A percentile compares a stretch with the other conserved stretches of the same genome.
These are phyloP conservation scores for Nannochloris sp. DNA, from an alignment of 139 green algal species.

Conservation along the genomic window DNA sequence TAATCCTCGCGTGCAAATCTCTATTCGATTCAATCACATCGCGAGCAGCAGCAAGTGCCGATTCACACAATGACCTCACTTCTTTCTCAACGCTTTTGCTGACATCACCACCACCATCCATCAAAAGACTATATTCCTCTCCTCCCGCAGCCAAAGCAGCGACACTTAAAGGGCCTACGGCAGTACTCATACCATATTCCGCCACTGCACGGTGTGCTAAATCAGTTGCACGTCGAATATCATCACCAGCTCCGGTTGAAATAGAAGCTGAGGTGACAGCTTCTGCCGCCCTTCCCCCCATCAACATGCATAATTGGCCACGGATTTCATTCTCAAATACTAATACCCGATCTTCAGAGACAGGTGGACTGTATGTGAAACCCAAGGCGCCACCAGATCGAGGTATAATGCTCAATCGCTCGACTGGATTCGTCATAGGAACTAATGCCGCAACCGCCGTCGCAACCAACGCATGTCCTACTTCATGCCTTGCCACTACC, in stretches of 20 bases:
- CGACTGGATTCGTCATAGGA: conserved; percentile 40
- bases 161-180: conserved; percentile 74
- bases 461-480: conserved; percentile 81
- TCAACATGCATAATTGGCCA: conserved; percentile 77
- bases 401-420: conserved; percentile 82
- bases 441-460: conserved; percentile 63
- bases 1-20: conserved; percentile 38
- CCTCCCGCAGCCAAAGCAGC: conserved; percentile 46
- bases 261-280: conserved; percentile 56
- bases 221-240: conserved; percentile 83
- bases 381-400: conserved; percentile 73
- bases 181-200: conserved; percentile 67
- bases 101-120: conserved; percentile 17
- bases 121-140: conserved; percentile 26
- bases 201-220: conserved; percentile 63
- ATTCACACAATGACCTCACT: conserved; percentile 57
- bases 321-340: conserved; percentile 86
- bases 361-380: conserved; percentile 66
- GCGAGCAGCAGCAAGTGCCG: conserved; percentile 55
- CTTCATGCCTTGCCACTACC: conserved; percentile 82
- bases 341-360: conserved; percentile 71
- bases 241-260: conserved; percentile 63
- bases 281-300: conserved; percentile 86
- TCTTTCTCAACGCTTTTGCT: conserved; percentile 40
- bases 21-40: conserved; percentile 53